These are phyloP conservation scores for Daldinia bambusicola DNA, from an alignment of 495 filamentous ascomycete genomes.

Conservation along the genomic window DNA sequence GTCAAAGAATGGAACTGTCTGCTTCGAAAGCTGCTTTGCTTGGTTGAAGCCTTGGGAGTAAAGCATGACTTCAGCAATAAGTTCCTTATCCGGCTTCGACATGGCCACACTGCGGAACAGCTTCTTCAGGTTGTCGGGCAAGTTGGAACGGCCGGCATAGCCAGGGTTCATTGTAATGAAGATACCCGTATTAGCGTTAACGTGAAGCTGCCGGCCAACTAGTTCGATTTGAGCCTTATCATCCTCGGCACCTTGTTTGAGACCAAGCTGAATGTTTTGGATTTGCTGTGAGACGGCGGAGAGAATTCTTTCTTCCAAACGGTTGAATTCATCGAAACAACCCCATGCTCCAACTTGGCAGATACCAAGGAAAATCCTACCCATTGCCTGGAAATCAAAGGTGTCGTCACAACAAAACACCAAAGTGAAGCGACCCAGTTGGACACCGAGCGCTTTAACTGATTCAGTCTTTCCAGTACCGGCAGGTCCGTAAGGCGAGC, in stretches of 20 bases:
- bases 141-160: slow-evolving; percentile 96
- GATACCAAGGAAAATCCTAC: slow-evolving; percentile 98
- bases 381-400: slow-evolving; percentile 99
- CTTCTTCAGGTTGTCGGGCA: slow-evolving; percentile 99
- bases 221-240: slow-evolving; percentile 89
- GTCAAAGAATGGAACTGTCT: slow-evolving; percentile 98
- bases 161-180: slow-evolving; percentile 99
- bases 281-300: slow-evolving; percentile 99
- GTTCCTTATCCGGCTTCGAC: slow-evolving; percentile 99
- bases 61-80: slow-evolving; percentile 99
- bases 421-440: slow-evolving; percentile 95
- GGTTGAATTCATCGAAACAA: slow-evolving; percentile 99
- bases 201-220: slow-evolving; percentile 84
- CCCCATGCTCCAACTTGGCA: slow-evolving; percentile 99
- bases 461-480: slow-evolving; percentile 99
- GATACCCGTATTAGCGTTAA: slow-evolving; percentile 93
- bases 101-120: slow-evolving; percentile 98
- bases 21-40: slow-evolving; percentile 89
- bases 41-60: slow-evolving; percentile 99
- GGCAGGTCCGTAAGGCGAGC: slow-evolving; percentile 96
- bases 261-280: slow-evolving; percentile 96
- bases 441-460: slow-evolving; percentile 95
- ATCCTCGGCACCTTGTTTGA: slow-evolving; percentile 81
- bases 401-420: slow-evolving; percentile 99
- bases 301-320: slow-evolving; percentile 94